These are phyloP conservation scores for Amauroascus verrucosus DNA, from an alignment of 2,329 filamentous ascomycete species.

Conservation along the genomic window DNA sequence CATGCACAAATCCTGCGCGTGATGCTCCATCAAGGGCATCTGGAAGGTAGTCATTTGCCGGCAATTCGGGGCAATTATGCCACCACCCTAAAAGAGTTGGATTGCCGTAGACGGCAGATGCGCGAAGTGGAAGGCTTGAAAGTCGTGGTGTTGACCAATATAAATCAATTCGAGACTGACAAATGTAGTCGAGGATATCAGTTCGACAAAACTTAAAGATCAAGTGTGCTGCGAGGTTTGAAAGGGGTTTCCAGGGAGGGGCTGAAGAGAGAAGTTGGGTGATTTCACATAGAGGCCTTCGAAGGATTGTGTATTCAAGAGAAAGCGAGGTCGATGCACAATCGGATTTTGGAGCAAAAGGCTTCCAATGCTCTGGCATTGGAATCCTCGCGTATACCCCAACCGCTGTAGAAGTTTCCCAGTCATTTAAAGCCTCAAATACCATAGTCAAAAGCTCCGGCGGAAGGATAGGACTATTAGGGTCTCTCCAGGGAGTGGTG, in stretches of 20 bases:
- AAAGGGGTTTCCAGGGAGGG: slow-evolving; percentile 63
- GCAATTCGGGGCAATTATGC: slow-evolving; percentile 70
- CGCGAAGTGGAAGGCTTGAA: slow-evolving; percentile 75
- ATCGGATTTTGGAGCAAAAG: slow-evolving; percentile 52
- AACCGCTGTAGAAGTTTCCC: slow-evolving; percentile 76
- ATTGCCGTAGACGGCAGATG: slow-evolving; percentile 75
- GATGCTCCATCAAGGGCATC: slow-evolving; percentile 84
- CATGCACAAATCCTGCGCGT: slow-evolving; percentile 69
- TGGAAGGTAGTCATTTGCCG: slow-evolving; percentile 73
- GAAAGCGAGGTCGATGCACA: slow-evolving; percentile 59
- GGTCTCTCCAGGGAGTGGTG: not conserved
- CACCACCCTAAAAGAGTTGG: slow-evolving; percentile 84
- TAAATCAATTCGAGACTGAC: slow-evolving; percentile 57
- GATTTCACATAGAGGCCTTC: slow-evolving; percentile 58
- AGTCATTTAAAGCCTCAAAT: slow-evolving; percentile 69
- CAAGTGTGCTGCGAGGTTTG: slow-evolving; percentile 70
- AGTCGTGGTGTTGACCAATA: slow-evolving; percentile 78
- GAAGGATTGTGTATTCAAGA: slow-evolving; percentile 76
- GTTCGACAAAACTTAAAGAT: slow-evolving; percentile 86
- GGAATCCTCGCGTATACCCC: slow-evolving; percentile 69
- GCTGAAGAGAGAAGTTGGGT: slow-evolving; percentile 60
- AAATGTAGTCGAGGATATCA: slow-evolving; percentile 63
- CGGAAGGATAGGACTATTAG: slow-evolving; percentile 44
- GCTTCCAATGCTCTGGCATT: slow-evolving; percentile 62
- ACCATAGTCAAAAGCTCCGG: slow-evolving; percentile 85